Percentiles rank a stretch among this genome's conserved stretches.
Conservation (phyloP, 768 basidiomycete genomes). For the Leucosporidium scottii region DNA sequence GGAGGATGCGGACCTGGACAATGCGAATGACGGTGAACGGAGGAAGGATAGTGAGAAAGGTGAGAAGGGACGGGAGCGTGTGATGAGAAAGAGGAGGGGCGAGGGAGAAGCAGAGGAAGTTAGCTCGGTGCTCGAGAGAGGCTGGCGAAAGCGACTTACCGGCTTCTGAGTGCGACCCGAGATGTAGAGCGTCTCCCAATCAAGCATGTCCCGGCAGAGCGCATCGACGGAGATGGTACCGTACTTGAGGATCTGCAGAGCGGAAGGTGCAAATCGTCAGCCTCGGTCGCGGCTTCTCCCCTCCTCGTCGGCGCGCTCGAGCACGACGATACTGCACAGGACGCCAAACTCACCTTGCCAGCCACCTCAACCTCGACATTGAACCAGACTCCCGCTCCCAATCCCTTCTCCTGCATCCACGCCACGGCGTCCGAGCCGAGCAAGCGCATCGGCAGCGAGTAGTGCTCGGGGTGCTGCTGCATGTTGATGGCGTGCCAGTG, state of each 20-base stretch:
- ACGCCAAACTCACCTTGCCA: slow-evolving; percentile 68
- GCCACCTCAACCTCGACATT: slow-evolving; percentile 79
- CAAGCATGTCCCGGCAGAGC: slow-evolving; percentile 78
- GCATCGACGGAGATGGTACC: slow-evolving; percentile 87
- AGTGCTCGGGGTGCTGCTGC: slow-evolving; percentile 83
- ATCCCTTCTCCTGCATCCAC: slow-evolving; percentile 53
- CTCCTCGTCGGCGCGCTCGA: too few species aligned
- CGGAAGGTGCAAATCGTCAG: neutral
- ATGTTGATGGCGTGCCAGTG: slow-evolving; percentile 97
- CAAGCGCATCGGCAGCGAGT: slow-evolving; percentile 76
- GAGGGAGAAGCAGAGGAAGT: neutral
- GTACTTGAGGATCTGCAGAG: slow-evolving; percentile 78
- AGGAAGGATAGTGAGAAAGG: neutral
- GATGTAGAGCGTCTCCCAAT: slow-evolving; percentile 88
- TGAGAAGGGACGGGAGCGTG: neutral
- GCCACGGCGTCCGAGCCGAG: slow-evolving; percentile 79
- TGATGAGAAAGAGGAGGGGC: too few species aligned
- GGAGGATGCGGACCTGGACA: slow-evolving; percentile 65
- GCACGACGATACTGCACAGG: too few species aligned
- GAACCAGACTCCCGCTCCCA: slow-evolving; percentile 85
- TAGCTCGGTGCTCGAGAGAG: neutral
- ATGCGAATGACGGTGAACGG: neutral
- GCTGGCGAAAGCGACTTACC: slow-evolving; percentile 36
- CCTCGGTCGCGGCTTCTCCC: too few species aligned
- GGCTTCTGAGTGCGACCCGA: slow-evolving; percentile 98